Evolutionary conservation across 2,329 filamentous ascomycete species (phyloP).

Genomic region (Cordyceps pruinosa): DNA sequence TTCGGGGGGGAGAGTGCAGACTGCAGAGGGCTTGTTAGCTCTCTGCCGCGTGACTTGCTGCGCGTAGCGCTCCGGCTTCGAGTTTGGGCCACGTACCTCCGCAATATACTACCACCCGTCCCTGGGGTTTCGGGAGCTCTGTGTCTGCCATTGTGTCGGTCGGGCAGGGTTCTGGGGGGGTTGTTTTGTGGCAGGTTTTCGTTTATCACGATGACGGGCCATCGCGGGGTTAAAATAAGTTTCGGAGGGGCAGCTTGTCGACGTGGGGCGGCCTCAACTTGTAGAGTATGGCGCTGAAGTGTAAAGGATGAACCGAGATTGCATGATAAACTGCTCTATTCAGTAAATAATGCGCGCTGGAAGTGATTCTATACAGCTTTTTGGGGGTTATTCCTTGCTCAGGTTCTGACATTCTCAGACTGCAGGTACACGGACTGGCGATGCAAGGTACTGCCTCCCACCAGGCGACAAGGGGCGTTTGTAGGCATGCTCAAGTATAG

Average conservation of each 20-base stretch:
- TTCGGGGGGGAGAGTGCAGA: conserved; percentile 60
- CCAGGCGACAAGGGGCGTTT: too few relatives aligned
- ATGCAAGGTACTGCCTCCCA: too few relatives aligned
- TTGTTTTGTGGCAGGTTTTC: not conserved
- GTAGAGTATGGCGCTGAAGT: not conserved
- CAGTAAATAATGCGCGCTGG: too few relatives aligned
- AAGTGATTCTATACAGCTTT: too few relatives aligned
- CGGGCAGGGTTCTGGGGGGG: not conserved
- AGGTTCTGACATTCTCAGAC: too few relatives aligned
- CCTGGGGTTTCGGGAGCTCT: conserved; percentile 42
- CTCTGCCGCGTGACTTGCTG: not conserved
- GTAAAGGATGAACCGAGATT: not conserved
- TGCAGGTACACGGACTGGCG: too few relatives aligned
- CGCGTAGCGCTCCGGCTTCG: not conserved
- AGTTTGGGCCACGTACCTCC: conserved; percentile 41
- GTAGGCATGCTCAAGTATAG: too few relatives aligned
- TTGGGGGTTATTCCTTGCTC: too few relatives aligned
- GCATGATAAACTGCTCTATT: not conserved
- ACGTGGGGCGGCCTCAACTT: conserved; percentile 1
- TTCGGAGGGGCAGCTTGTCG: conserved; percentile 11
- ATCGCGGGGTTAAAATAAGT: conserved; percentile 12
- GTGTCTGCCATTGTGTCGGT: conserved; percentile 45
- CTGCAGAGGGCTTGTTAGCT: conserved; percentile 29
- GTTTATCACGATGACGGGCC: not conserved
- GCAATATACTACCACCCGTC: conserved; percentile 49